These are phyloP conservation scores for Ophiocordyceps camponoti-leonardi DNA, from an alignment of 2,329 filamentous ascomycete genomes.

Conservation along the genomic window DNA sequence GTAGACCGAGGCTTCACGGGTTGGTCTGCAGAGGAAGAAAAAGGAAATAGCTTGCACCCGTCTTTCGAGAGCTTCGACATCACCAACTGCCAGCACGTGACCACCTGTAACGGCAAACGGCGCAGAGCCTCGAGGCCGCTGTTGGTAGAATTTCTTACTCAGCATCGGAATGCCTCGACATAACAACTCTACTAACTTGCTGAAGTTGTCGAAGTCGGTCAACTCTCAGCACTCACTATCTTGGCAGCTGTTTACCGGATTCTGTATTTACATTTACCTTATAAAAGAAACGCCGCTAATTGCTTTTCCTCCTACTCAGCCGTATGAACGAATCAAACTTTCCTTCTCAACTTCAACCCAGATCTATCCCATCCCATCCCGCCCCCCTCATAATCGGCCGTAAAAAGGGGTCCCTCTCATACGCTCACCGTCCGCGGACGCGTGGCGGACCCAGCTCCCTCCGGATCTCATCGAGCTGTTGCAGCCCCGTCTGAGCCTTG, in stretches of 20 bases:
- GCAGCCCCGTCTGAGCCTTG: constrained; percentile 63
- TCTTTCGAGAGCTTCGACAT: background rate
- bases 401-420: background rate
- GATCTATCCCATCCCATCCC: background rate
- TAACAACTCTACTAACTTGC: no score
- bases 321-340: background rate
- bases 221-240: no score
- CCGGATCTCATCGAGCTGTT: constrained; percentile 82
- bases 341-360: background rate
- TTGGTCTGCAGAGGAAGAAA: background rate
- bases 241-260: no score
- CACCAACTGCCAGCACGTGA: background rate
- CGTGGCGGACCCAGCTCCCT: constrained; percentile 62
- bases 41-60: background rate
- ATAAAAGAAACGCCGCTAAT: background rate
- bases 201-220: no score
- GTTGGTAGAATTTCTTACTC: no score
- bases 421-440: constrained; percentile 20
- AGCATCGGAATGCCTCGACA: background rate
- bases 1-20: background rate
- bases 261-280: no score
- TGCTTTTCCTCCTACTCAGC: background rate
- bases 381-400: background rate
- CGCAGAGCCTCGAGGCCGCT: no score
- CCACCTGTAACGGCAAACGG: background rate